Conservation (phyloP, 257 asterid genomes). For the Capsicum pubescens region DNA sequence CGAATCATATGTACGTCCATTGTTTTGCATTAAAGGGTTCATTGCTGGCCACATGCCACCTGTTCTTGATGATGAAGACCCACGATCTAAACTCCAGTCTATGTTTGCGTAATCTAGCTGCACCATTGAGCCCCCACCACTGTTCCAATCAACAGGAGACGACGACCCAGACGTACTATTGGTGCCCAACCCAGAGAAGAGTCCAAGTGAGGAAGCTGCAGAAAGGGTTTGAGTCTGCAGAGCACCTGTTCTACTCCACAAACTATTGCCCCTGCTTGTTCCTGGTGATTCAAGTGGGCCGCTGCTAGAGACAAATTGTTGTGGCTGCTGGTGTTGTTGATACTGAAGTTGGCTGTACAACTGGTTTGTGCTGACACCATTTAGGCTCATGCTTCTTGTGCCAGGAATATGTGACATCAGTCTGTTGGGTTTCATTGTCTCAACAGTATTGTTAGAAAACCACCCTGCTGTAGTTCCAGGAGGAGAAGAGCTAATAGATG, state of each 20-base stretch:
- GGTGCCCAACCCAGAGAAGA: slow-evolving; percentile 60
- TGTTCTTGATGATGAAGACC: slow-evolving; percentile 41
- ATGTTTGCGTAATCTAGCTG: slow-evolving; percentile 67
- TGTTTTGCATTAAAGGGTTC: slow-evolving; percentile 52
- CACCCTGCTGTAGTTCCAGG: slow-evolving; percentile 52
- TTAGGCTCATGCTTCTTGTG: slow-evolving; percentile 47
- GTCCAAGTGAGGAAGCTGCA: slow-evolving; percentile 72
- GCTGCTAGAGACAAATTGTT: slow-evolving; percentile 44
- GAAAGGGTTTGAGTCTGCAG: slow-evolving; percentile 53
- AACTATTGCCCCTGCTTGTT: slow-evolving; percentile 40
- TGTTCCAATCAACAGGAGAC: slow-evolving; percentile 66
- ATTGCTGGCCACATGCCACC: slow-evolving; percentile 55
- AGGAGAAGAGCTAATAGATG: slow-evolving; percentile 56
- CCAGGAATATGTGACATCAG: slow-evolving; percentile 47
- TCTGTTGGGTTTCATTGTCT: slow-evolving; percentile 48
- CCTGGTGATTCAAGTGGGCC: slow-evolving; percentile 46
- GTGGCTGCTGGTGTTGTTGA: slow-evolving; percentile 51
- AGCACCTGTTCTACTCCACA: slow-evolving; percentile 51
- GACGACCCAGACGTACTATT: slow-evolving; percentile 53
- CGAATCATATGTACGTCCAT: slow-evolving; percentile 50
- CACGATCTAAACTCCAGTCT: slow-evolving; percentile 78
- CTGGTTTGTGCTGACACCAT: slow-evolving; percentile 42
- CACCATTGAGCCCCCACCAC: slow-evolving; percentile 48
- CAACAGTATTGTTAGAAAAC: slow-evolving; percentile 47
- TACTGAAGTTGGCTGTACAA: slow-evolving; percentile 51